These are phyloP conservation scores for Chamaecyparis obtusa DNA, from an alignment of 75 land plant genomes.

Conservation along the genomic window DNA sequence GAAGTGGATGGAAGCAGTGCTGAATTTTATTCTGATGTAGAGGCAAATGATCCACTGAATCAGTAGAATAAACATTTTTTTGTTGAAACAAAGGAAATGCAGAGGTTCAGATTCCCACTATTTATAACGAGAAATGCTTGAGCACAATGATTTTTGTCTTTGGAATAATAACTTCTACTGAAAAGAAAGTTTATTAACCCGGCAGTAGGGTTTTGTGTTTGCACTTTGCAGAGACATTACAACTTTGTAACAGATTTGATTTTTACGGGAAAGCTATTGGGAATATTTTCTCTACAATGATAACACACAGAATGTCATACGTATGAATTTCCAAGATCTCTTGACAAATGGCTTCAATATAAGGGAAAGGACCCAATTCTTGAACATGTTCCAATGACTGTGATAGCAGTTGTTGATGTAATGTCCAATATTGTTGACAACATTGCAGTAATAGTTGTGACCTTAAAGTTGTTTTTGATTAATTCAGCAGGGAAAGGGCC, in stretches of 20 bases:
- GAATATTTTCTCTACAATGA: background rate
- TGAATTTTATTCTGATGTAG: background rate
- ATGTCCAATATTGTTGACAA: no score
- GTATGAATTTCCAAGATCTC: no score
- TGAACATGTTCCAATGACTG: no score
- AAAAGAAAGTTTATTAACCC: background rate
- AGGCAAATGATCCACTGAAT: background rate
- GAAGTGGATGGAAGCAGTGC: background rate
- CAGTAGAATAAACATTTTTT: background rate
- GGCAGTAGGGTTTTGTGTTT: background rate
- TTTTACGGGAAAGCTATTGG: background rate
- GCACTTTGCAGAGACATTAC: background rate
- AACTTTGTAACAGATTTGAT: background rate
- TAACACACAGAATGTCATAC: no score
- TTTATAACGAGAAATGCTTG: background rate
- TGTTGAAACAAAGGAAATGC: background rate
- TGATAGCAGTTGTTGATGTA: no score
- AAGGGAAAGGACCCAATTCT: no score
- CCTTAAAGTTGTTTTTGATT: no score
- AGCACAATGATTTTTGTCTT: background rate
- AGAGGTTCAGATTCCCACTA: background rate
- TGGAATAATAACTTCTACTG: background rate
- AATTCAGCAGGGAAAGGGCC: no score
- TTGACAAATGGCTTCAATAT: no score
- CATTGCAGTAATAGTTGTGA: no score